Evolutionary conservation across 2,329 filamentous ascomycete genomes (phyloP), one percentile per base, ranked within the genome.

Genomic region (Penicillium sp.): DNA sequence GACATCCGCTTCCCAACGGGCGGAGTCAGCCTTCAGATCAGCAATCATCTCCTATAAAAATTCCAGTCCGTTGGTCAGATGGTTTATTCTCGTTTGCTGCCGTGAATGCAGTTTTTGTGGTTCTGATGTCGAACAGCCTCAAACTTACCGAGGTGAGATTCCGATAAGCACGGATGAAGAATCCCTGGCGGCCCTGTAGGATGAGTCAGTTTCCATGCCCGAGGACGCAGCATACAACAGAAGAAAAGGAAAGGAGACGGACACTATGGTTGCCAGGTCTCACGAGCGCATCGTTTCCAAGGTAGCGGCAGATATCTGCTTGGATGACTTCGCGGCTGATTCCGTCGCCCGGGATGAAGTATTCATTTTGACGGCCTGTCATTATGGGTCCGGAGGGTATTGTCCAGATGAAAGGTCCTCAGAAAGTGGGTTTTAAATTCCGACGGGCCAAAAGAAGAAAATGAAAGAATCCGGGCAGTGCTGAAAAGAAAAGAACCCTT

Each of bases 291-390:
- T 93, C 90, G 76, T 92, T 92, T 72, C 90, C 90, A 69, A 93
- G 84, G 76, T 92, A 93, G 74, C 90, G 89, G 81, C 90, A 93
- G 68, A 93, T 92, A 76, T 93, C 90, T 74, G 89, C 88, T 65
- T 91, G 91, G 78, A 93, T 92, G 71, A 93, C 90, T 78, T 93
- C 90, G 70, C 90, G 87, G 76, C 91, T 89, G 77, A 93, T 93
- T 74, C 90, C 90, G 77, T 92, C 89, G 71, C 89, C 87, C 49
- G 89, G 88, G 58, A 93, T 87, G 76, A 93, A 93, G 76, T 92
- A 93, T 79, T 92, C 89, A 78, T 91, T 91, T 75, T 89, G 77
- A 71, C 77, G 76, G 71, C 73, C 74, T 69, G 76, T 75, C 76
- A 79, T 79, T 67, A 65, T 76, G 71, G 53, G 22, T 37, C 53